Evolutionary conservation across 2,329 filamentous ascomycete genomes (phyloP).

Genomic region (Amphichorda felina): DNA sequence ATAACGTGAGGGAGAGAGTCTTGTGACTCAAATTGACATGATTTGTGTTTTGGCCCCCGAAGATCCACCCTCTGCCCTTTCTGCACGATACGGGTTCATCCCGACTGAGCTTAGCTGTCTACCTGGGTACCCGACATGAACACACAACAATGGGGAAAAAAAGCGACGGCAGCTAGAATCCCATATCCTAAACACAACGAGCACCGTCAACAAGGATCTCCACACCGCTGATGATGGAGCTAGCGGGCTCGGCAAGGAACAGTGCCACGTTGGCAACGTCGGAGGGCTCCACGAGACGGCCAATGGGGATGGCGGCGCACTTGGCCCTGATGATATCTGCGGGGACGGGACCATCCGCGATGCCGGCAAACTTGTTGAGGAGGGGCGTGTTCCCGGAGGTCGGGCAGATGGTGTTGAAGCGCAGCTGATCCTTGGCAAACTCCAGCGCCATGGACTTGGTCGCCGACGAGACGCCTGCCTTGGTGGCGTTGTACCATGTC

Average conservation of each 20-base stretch:
- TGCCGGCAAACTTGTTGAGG: conserved; percentile 7
- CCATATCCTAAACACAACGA: conserved; percentile 7
- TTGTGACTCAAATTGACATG: too few species aligned
- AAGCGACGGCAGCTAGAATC: too few species aligned
- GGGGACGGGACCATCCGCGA: conserved; percentile 7
- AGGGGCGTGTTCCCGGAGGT: conserved; percentile 5
- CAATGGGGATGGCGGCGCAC: conserved; percentile 9
- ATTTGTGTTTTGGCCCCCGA: too few species aligned
- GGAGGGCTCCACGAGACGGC: conserved; percentile 8
- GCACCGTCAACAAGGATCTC: conserved; percentile 9
- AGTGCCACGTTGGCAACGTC: conserved; percentile 10
- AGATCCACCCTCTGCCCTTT: too few species aligned
- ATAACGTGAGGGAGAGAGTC: too few species aligned
- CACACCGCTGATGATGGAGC: conserved; percentile 8
- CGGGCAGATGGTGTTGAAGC: conserved; percentile 5
- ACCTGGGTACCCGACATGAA: too few species aligned
- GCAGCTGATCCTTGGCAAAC: conserved; percentile 3
- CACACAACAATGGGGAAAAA: too few species aligned
- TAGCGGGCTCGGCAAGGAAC: conserved; percentile 8
- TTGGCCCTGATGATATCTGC: conserved; percentile 8
- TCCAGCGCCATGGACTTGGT: conserved; percentile 6
- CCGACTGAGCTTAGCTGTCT: too few species aligned
- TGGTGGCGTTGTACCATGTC: conserved; percentile 6
- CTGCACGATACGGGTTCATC: too few species aligned
- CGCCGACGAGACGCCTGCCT: conserved; percentile 3